phyloP scores from a whole-genome alignment of 1,284 basidiomycete genomes.

The Bondarzewia mesenterica region DNA sequence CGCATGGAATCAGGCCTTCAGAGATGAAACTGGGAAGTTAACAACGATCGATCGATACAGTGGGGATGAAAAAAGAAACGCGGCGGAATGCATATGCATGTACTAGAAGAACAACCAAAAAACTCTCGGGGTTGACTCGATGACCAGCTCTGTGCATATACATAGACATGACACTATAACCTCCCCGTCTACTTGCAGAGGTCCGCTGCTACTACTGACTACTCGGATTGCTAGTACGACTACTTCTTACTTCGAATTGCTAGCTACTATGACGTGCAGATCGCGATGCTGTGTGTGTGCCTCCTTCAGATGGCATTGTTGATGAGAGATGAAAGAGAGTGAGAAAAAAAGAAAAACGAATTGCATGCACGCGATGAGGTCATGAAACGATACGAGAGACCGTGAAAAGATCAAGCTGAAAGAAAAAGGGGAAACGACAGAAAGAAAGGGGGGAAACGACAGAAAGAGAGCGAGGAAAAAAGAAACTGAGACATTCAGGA shows the following conservation, averaged over 20 bases:
- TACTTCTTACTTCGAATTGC: conserved; percentile 1
- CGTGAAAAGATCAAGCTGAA: neutral
- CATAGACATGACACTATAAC: neutral
- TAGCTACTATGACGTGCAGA: conserved; percentile 12
- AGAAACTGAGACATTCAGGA: neutral
- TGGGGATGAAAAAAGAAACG: neutral
- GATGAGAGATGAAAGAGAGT: conserved; percentile 10
- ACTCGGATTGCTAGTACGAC: conserved; percentile 1
- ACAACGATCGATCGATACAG: no score
- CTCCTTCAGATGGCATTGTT: conserved; percentile 18
- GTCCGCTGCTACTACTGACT: neutral
- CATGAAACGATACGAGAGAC: neutral
- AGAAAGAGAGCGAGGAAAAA: neutral
- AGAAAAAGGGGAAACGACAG: conserved; percentile 1
- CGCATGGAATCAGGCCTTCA: no score
- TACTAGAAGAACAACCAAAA: neutral
- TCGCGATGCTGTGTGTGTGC: conserved; percentile 17
- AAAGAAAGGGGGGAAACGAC: neutral
- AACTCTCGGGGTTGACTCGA: neutral
- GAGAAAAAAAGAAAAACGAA: conserved; percentile 4
- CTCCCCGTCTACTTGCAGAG: neutral
- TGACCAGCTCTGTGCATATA: no score
- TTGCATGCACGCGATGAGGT: conserved; percentile 6
- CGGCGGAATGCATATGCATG: neutral
- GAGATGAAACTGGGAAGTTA: no score